Base-by-base conservation (phyloP, 345 rosid genomes). In the Trapa incisa region DNA sequence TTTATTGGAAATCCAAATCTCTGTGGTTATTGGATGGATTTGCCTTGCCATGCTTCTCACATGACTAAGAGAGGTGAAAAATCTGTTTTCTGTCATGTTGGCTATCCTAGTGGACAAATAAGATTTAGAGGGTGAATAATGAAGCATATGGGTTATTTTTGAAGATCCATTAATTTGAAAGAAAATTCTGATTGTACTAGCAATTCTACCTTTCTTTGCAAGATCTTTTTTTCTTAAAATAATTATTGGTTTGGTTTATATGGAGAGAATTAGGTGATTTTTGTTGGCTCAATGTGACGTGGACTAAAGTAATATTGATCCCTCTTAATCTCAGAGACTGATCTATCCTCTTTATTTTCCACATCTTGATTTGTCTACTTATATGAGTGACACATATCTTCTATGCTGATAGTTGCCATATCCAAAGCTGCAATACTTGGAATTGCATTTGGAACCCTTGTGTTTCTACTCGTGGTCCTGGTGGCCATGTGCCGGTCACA, bases 361-460 rank as follows among this genome's bases (percentile, higher is more conserved):
- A 52, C 68, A 22, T 37, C 36, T 16, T 61, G 38, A 11, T 61
- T 33, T 36, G n/a, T 1, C 42, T 64, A 29, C 2, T 2, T 5
- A 64, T 39, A 35, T 17, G 11, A 10, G n/a, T n/a, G 36, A 41
- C 36, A 65, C 4, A 10, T 43, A 22, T 39, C n/a, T n/a, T 36
- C 36, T 10, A 1, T n/a, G 3, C 29, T 10, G 67, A 77, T 83
- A 91, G 97, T 79, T 70, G 73, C 85, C 50, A 86, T 94, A 61
- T 86, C 99, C 13, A 94, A 89, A 85, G 96, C 91, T 14, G 93
- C 95, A 47, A 94, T 91, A 71, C 84, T 87, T 3, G 99, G 99
- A 42, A 91, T 94, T 48, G 87, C 96, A 5, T 80, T 94, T n/a
- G 97, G 97, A 15, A 96, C 83, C 64, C 89, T 91, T 67, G 89